These are phyloP conservation scores for Rhynchosporium graminicola DNA, from an alignment of 2,329 filamentous ascomycete genomes.

Conservation along the genomic window DNA sequence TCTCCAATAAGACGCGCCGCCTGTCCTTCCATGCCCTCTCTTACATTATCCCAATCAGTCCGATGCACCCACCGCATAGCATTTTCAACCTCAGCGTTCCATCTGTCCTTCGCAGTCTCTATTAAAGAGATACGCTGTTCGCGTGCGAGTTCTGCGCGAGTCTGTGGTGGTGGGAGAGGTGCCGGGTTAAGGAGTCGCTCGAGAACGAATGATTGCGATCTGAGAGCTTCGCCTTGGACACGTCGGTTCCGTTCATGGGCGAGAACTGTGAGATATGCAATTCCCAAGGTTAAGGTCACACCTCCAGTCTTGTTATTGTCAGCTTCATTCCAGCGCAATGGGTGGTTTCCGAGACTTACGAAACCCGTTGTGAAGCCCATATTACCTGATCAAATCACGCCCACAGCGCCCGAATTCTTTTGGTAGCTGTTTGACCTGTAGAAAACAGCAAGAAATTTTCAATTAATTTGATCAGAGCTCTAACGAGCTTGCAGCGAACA, in stretches of 20 bases:
- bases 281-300: constrained; percentile 71
- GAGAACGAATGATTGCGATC: constrained; percentile 57
- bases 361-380: constrained; percentile 79
- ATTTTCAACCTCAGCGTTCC: constrained; percentile 73
- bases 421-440: neutral
- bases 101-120: constrained; percentile 72
- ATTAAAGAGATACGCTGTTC: constrained; percentile 57
- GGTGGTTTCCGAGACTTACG: constrained; percentile 51
- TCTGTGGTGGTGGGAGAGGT: constrained; percentile 50
- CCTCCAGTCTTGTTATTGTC: constrained; percentile 62
- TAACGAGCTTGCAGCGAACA: constrained; percentile 23
- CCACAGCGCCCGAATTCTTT: constrained; percentile 19
- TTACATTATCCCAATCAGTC: constrained; percentile 64
- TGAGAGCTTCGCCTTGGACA: constrained; percentile 56
- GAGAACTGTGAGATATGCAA: constrained; percentile 71
- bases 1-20: constrained; percentile 45
- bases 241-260: constrained; percentile 69
- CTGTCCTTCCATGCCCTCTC: constrained; percentile 57
- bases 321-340: constrained; percentile 10
- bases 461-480: constrained; percentile 28
- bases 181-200: constrained; percentile 53
- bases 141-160: constrained; percentile 52
- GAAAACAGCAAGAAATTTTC: constrained; percentile 1
- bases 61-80: constrained; percentile 66
- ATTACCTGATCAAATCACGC: constrained; percentile 20